Conservation (phyloP, 208 protist species). For the Wallacemonas sp. region DNA sequence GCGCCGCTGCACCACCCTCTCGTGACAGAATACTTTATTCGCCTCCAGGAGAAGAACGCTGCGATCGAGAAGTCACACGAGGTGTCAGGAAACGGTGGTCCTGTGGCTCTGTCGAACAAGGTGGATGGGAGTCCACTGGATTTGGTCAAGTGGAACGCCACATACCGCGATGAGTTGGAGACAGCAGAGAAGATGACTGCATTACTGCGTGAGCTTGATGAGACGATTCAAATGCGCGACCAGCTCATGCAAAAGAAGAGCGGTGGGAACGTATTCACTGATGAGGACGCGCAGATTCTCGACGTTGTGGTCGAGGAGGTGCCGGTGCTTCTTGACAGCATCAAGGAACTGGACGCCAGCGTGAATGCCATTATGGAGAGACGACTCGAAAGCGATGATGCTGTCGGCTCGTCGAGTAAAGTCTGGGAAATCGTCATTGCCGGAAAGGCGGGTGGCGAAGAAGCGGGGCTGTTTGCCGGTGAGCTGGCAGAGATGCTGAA, state of each 20-base stretch:
- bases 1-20: conserved; percentile 72
- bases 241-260: conserved; percentile 30
- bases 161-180: conserved; percentile 77
- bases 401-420: conserved; percentile 68
- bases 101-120: conserved; percentile 35
- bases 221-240: conserved; percentile 56
- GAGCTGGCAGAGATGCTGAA: conserved; percentile 82
- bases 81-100: conserved; percentile 11
- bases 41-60: conserved; percentile 57
- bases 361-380: conserved; percentile 65
- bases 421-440: conserved; percentile 66
- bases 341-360: conserved; percentile 50
- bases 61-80: conserved; percentile 58
- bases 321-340: conserved; percentile 29
- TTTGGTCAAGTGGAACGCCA: conserved; percentile 73
- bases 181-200: conserved; percentile 45
- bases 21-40: conserved; percentile 83
- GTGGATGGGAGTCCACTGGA: conserved; percentile 58
- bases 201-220: conserved; percentile 57
- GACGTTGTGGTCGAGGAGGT: conserved; percentile 79
- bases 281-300: conserved; percentile 73
- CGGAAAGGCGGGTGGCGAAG: conserved; percentile 85
- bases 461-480: conserved; percentile 84
- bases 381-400: conserved; percentile 68
- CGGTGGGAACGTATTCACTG: conserved; percentile 5